These are phyloP conservation scores for Marasmius oreades DNA, from an alignment of 1,284 basidiomycete genomes.

Conservation along the genomic window DNA sequence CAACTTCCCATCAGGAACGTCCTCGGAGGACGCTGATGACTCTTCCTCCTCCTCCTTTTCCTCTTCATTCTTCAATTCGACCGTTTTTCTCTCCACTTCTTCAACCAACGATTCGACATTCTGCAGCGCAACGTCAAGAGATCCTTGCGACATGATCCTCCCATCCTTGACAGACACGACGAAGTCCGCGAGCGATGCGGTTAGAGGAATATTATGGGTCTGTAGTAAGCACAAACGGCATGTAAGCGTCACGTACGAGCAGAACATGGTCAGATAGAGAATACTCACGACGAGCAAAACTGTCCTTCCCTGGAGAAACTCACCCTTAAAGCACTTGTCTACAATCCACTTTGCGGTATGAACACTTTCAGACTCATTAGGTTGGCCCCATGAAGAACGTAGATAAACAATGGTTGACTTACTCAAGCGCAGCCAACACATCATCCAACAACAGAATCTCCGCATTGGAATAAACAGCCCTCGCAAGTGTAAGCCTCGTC, in stretches of 20 bases:
- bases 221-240: slow-evolving; percentile 15
- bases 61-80: not conserved
- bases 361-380: slow-evolving; percentile 25
- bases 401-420: not conserved
- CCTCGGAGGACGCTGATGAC: slow-evolving; percentile 27
- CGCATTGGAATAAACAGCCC: slow-evolving; percentile 55
- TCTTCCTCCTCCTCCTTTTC: slow-evolving; percentile 34
- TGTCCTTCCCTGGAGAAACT: slow-evolving; percentile 66
- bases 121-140: slow-evolving; percentile 33
- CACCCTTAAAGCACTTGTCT: slow-evolving; percentile 71
- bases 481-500: slow-evolving; percentile 57
- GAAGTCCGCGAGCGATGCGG: slow-evolving; percentile 53
- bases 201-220: slow-evolving; percentile 66
- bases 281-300: slow-evolving; percentile 63
- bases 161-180: slow-evolving; percentile 54
- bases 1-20: slow-evolving; percentile 37
- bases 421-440: slow-evolving; percentile 39
- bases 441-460: slow-evolving; percentile 53
- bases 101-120: slow-evolving; percentile 30
- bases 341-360: slow-evolving; percentile 77
- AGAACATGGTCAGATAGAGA: not conserved
- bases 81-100: slow-evolving; percentile 25
- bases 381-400: not conserved
- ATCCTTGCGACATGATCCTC: slow-evolving; percentile 36
- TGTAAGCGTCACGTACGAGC: not conserved